Base-by-base conservation (phyloP, 768 basidiomycete species). In the Amanita molliuscula region DNA sequence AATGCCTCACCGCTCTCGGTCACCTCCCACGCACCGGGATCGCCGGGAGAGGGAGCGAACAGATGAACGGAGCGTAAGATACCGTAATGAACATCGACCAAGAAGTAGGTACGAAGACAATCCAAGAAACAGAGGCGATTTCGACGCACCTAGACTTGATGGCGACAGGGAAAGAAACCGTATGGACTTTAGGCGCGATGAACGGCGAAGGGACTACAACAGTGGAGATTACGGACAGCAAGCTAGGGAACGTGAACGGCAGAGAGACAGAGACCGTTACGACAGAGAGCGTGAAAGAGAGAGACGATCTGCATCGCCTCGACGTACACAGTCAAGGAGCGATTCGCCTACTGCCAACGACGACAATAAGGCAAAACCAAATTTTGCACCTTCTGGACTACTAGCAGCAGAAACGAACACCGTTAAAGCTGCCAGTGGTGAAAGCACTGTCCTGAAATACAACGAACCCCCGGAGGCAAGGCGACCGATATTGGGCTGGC, bases 401-500 rank as follows among this genome's bases (percentile, higher is more conserved):
- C 77, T 99, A 33, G 96, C 95, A 0, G 95, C 95, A 3, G 96
- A 89, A 60, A 98, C 96, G 2, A 98, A 99, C 61, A 92, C 89
- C 1, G 83, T 94, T 37, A 77, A 78, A 55, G 74, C 79, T 28
- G 68, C 71, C 6, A 82, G 89, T 60, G 90, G 88, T n/a, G 78
- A 78, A 45, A 82, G 72, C 57, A 84, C 86, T 5, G 79, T 96
- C 38, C 72, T 99, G 54, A 99, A 98, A 65, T 99, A 99, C 64
- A 94, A 98, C 54, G 96, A 99, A 65, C 96, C 96, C 13, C 93
- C 96, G 5, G 96, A 99, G 72, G 96, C 95, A 25, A 73, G 96
- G 56, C 97, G 94, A 61, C 95, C 96, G 8, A 67, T 74, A 4
- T 65, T 87, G 29, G 87, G 88, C 15, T 98, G 96, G 96, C 75